Base-by-base conservation (phyloP, 2,329 filamentous ascomycete species). In the Colletotrichum graminicola region DNA sequence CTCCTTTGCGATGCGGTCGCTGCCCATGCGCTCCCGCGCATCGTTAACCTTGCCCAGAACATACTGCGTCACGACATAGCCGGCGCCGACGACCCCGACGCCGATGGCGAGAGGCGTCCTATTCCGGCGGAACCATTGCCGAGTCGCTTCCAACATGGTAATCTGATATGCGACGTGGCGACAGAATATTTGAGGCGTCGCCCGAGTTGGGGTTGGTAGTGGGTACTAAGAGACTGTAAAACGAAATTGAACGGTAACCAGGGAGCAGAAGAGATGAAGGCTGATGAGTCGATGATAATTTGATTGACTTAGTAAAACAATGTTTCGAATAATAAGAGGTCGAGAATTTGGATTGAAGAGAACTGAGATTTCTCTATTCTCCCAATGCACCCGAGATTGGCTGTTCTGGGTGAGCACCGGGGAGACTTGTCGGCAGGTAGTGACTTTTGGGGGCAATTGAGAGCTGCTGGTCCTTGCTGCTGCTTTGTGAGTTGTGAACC, bases 21-120 rank as follows among this genome's bases (percentile, higher is more conserved):
- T 95, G 82, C 93, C 95, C 93, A 98, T 97, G 81, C 95, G 94
- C 88, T 98, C 94, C 75, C 95, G 91, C 76, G 95, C 94, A 82
- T 98, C 95, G 75, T 92, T 92, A 78, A 98, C 91, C 87, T 97
- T 98, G 77, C 89, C 89, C 78, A 98, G 82, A 75, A 97, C 90
- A 91, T 98, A 99, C 82, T 97, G 94, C 49, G 94, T 94, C 67
- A 93, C 95, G 72, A 98, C 84, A 83, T 99, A 99, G 75, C 94
- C 94, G 64, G 93, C 94, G 75, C 95, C 95, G 75, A 98, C 84
- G 75, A 98, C 89, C 75, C 95, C 94, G 71, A 93, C 90, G 75
- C 95, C 94, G 79, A 99, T 89, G 80, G 94, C 93, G 80, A 99
- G 89, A 78, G 92, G 93, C 78, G 93, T 96, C 81, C 94, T 91